These are phyloP conservation scores for Scedosporium apiospermum DNA, from an alignment of 2,329 filamentous ascomycete genomes.

Conservation along the genomic window DNA sequence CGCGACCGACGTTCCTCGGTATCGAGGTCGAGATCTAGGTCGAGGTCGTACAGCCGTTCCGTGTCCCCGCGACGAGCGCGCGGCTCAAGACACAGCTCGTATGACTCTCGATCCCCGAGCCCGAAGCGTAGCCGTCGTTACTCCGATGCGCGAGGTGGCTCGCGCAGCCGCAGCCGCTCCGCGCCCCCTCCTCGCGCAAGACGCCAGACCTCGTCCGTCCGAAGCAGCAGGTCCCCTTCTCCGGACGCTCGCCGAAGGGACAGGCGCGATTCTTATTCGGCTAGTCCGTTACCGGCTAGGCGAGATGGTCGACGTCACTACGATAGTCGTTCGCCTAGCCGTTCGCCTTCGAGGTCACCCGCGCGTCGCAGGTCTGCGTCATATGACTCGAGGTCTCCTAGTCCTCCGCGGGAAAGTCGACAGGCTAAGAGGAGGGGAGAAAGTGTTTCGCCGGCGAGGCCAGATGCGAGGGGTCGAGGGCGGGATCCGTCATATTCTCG, in stretches of 20 bases:
- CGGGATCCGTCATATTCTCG: constrained; percentile 8
- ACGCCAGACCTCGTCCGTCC: constrained; percentile 13
- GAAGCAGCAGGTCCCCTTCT: constrained; percentile 7
- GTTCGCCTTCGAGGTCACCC: constrained; percentile 6
- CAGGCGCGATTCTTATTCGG: constrained; percentile 18
- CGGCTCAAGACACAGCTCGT: constrained; percentile 6
- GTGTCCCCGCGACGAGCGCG: constrained; percentile 9
- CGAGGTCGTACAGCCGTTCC: constrained; percentile 30
- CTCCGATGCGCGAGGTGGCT: constrained; percentile 21
- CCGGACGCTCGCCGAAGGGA: constrained; percentile 13
- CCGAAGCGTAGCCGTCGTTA: constrained; percentile 6
- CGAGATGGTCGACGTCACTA: constrained; percentile 20
- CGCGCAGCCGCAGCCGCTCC: constrained; percentile 30
- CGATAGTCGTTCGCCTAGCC: constrained; percentile 21
- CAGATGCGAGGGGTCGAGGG: constrained; percentile 3
- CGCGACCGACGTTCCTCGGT: constrained; percentile 22
- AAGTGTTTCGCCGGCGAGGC: not conserved
- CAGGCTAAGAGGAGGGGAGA: not conserved
- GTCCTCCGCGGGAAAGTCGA: not conserved
- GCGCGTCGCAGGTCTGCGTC: constrained; percentile 19
- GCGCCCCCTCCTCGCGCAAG: constrained; percentile 12
- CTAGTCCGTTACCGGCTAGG: constrained; percentile 19
- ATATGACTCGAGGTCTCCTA: constrained; percentile 15
- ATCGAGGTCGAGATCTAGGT: constrained; percentile 25
- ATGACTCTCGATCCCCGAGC: constrained; percentile 4